Percentiles rank a stretch among this genome's conserved stretches.
Conservation (phyloP, 2,329 filamentous ascomycete species). For the Ascochyta koolunga region DNA sequence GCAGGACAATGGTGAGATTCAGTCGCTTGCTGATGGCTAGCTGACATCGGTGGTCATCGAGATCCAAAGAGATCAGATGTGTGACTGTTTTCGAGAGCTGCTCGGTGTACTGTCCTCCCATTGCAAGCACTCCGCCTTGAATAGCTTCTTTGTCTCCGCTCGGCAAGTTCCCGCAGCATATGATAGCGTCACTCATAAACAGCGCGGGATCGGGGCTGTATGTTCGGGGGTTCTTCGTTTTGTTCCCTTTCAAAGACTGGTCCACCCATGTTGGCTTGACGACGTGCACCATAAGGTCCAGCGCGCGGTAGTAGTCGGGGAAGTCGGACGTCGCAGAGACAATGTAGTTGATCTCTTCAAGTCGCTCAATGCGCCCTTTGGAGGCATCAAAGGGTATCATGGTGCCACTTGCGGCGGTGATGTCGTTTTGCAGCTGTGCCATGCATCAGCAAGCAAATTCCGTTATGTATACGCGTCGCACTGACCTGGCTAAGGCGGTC, state of each 20-base stretch:
- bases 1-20: slow-evolving; percentile 82
- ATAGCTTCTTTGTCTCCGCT: slow-evolving; percentile 90
- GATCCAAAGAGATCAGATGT: slow-evolving; percentile 82
- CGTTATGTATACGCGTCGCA: slow-evolving; percentile 26
- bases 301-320: slow-evolving; percentile 77
- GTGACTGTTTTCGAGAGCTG: slow-evolving; percentile 77
- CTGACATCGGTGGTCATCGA: slow-evolving; percentile 74
- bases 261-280: slow-evolving; percentile 83
- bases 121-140: slow-evolving; percentile 82
- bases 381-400: slow-evolving; percentile 49
- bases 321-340: slow-evolving; percentile 86
- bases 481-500: slow-evolving; percentile 36
- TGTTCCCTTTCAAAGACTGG: slow-evolving; percentile 70
- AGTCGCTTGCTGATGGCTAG: slow-evolving; percentile 68
- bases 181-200: slow-evolving; percentile 83
- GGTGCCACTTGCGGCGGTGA: slow-evolving; percentile 58
- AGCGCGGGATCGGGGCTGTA: slow-evolving; percentile 90
- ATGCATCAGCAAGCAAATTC: slow-evolving; percentile 23
- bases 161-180: slow-evolving; percentile 85
- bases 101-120: slow-evolving; percentile 82
- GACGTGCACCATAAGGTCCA: slow-evolving; percentile 80
- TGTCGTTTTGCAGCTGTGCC: slow-evolving; percentile 52
- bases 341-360: slow-evolving; percentile 65
- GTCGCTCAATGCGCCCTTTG: slow-evolving; percentile 48
- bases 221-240: slow-evolving; percentile 77